Evolutionary conservation across 768 basidiomycete genomes (phyloP), one percentile per base, ranked within the genome.

Genomic region (Saitozyma sp.): DNA sequence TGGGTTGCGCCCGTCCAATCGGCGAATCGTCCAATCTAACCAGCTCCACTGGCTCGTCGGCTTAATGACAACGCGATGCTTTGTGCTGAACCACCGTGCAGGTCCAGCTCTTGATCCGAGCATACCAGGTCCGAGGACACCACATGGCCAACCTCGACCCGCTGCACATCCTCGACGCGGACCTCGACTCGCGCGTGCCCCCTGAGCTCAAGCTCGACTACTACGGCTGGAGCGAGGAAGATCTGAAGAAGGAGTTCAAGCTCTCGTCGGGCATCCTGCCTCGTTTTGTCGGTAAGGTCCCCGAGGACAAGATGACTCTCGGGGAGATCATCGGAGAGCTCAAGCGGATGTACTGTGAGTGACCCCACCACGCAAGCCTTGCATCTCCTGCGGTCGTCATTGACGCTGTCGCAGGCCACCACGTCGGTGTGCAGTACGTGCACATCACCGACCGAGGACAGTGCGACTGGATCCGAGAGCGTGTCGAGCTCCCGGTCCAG

Each of bases 381-480:
- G 60, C 50, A n/a, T 0, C 5, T 10, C 46, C 9, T 16, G 55
- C 9, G 19, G 43, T n/a, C 20, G 8, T 13, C n/a, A 2, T 9
- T 13, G 9, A 55, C 60, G 59, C 42, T 94, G 76, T 84, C 90
- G 51, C 50, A 70, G 66, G 67, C 53, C 59, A 55, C 53, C 70
- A 77, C 65, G 74, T 80, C 53, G 80, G 80, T 69, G 69, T 79
- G 29, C 80, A 80, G 61, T 80, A 79, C 68, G 77, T 79, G 37
- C 96, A 99, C 81, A 99, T 99, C 63, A 91, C 95, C 37, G 91
- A 96, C 84, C 91, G 95, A 83, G 91, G 94, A 67, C 91, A 99
- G 78, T 99, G 96, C 77, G 94, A 99, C 81, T 99, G 96, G 96
- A 94, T 99, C 73, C 85, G 96, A 68, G 92, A 93, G 77, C 90